phyloP scores from a whole-genome alignment of 208 protist species.

The Acanthamoeba polyphaga region DNA sequence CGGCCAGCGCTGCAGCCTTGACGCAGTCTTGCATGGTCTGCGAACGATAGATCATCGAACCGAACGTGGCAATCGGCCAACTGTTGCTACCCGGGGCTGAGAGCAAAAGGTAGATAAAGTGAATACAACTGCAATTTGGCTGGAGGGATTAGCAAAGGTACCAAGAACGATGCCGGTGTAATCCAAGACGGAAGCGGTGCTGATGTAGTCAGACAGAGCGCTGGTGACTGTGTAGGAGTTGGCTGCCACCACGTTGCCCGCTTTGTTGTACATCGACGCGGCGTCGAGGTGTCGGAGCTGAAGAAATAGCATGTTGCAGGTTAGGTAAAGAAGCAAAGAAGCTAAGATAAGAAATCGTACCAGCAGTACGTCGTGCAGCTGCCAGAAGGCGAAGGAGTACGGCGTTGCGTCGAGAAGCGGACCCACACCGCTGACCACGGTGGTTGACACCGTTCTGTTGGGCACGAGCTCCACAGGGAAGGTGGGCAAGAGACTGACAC shows the following conservation, averaged over 20 bases:
- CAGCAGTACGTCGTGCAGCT: neutral
- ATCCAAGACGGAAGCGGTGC: neutral
- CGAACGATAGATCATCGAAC: neutral
- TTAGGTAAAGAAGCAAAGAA: neutral
- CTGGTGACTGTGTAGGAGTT: neutral
- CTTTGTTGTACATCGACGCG: constrained; percentile 16
- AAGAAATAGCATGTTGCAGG: neutral
- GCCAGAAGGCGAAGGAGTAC: constrained; percentile 8
- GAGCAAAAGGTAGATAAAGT: neutral
- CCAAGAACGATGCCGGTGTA: neutral
- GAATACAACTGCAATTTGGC: neutral
- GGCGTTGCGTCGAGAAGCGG: neutral
- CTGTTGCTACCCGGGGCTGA: neutral
- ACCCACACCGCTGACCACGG: neutral
- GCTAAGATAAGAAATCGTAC: neutral
- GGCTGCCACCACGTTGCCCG: neutral
- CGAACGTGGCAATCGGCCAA: neutral
- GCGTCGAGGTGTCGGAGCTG: neutral
- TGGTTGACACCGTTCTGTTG: neutral
- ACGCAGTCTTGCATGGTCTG: constrained; percentile 1
- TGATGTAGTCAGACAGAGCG: neutral
- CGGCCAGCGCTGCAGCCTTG: neutral
- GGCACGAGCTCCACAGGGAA: neutral
- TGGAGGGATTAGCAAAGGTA: neutral
- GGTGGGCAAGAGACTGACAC: neutral